Percentiles rank a stretch among this genome's conserved stretches.
phyloP scores from a whole-genome alignment of 352 stramenopile genomes.

The Phytophthora sansomeana region DNA sequence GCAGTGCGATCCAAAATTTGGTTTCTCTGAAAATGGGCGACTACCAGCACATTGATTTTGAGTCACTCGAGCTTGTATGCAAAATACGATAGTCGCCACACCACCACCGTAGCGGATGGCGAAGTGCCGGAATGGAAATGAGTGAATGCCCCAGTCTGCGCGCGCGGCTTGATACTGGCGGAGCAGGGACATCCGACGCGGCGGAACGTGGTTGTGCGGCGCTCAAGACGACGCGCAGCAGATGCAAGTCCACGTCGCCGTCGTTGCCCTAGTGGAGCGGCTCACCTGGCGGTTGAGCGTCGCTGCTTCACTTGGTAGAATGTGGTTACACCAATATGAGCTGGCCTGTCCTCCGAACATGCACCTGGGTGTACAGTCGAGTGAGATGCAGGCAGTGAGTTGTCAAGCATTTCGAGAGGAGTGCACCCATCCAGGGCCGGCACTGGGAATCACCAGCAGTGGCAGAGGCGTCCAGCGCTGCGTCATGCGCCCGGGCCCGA shows the following conservation, averaged over 20 bases:
- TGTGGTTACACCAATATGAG: conserved; percentile 21
- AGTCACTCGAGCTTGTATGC: no score
- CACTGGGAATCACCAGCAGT: background rate
- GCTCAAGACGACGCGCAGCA: conserved; percentile 1
- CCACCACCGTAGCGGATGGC: conserved; percentile 5
- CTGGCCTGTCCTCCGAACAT: background rate
- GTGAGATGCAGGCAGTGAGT: conserved; percentile 1
- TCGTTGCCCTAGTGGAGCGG: background rate
- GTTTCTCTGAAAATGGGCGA: no score
- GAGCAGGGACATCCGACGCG: conserved; percentile 9
- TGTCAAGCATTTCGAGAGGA: background rate
- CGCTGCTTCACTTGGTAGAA: background rate
- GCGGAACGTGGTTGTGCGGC: conserved; percentile 9
- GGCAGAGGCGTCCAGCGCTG: background rate
- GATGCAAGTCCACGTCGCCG: background rate
- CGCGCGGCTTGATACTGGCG: background rate
- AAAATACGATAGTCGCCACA: no score
- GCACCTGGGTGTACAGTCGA: no score
- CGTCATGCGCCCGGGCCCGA: no score
- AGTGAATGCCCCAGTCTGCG: no score
- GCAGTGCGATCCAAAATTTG: background rate
- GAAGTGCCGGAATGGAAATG: background rate
- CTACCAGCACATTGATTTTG: no score
- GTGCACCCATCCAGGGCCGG: background rate
- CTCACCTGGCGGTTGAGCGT: background rate